These are phyloP conservation scores for Hypericum perforatum DNA, from an alignment of 345 rosid genomes.

Conservation along the genomic window DNA sequence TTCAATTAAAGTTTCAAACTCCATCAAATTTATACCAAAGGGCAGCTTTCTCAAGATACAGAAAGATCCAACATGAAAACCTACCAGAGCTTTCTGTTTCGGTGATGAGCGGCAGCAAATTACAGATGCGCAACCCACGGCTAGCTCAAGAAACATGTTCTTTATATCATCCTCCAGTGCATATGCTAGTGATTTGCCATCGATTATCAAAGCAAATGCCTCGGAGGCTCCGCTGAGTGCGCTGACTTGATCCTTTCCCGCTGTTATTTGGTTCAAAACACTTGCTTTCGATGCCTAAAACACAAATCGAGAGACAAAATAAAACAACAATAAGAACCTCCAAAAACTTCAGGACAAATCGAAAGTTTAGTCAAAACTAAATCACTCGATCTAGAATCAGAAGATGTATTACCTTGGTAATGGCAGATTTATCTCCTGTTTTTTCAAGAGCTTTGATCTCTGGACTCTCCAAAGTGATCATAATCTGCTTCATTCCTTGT, in stretches of 20 bases:
- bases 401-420: constrained; percentile 44
- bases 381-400: too few relatives aligned
- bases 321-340: background rate
- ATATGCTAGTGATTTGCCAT: constrained; percentile 71
- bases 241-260: constrained; percentile 40
- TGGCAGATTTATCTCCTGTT: constrained; percentile 54
- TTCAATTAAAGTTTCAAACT: background rate
- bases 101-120: constrained; percentile 97
- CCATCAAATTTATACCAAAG: too few relatives aligned
- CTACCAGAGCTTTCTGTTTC: constrained; percentile 90
- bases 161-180: constrained; percentile 72
- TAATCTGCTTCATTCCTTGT: constrained; percentile 86
- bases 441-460: constrained; percentile 64
- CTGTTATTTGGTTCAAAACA: constrained; percentile 46
- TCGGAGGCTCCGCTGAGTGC: constrained; percentile 42
- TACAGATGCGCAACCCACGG: constrained; percentile 82
- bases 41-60: too few relatives aligned
- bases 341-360: too few relatives aligned
- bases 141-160: constrained; percentile 70
- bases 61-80: constrained; percentile 4
- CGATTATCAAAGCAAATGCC: constrained; percentile 80
- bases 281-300: constrained; percentile 58
- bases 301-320: background rate
- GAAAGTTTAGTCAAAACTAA: too few relatives aligned
- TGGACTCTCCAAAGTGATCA: constrained; percentile 66